phyloP scores from a whole-genome alignment of 192 early-diverging fungal genomes.

The Coemansia sp. region DNA sequence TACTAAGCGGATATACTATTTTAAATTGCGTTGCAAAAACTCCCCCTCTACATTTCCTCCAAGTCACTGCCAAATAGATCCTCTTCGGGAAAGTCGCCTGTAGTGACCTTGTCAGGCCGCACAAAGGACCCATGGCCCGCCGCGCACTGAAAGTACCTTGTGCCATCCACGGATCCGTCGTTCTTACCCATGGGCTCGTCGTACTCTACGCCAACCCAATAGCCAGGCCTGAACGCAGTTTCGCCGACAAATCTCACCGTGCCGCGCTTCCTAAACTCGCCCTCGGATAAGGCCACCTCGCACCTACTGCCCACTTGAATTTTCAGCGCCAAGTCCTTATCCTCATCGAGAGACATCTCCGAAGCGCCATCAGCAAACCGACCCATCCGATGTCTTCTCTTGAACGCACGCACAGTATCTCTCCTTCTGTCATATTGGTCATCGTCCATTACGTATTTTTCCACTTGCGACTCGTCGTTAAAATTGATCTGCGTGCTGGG shows the following conservation, averaged over 20 bases:
- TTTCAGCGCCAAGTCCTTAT: constrained; percentile 60
- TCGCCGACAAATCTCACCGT: constrained; percentile 73
- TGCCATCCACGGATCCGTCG: constrained; percentile 79
- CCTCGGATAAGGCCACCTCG: constrained; percentile 66
- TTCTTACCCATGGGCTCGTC: constrained; percentile 97
- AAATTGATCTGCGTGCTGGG: constrained; percentile 61
- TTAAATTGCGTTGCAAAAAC: constrained; percentile 24
- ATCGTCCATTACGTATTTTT: constrained; percentile 90
- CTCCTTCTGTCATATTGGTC: constrained; percentile 80
- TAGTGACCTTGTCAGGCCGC: constrained; percentile 81
- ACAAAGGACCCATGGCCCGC: constrained; percentile 84
- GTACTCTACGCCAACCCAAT: constrained; percentile 93
- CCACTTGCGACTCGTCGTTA: constrained; percentile 84
- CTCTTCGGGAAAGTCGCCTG: constrained; percentile 94
- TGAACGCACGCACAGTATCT: constrained; percentile 89
- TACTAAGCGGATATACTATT: constrained; percentile 12
- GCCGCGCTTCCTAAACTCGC: constrained; percentile 56
- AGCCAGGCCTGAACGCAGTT: constrained; percentile 77
- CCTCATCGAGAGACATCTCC: constrained; percentile 79
- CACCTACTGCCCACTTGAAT: constrained; percentile 83
- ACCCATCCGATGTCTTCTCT: constrained; percentile 84
- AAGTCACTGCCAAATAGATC: constrained; percentile 72
- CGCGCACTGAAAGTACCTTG: constrained; percentile 72
- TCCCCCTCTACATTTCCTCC: constrained; percentile 58
- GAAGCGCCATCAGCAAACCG: constrained; percentile 75